Conservation (phyloP, 164 flowering plant genomes). For the Malania oleifera region DNA sequence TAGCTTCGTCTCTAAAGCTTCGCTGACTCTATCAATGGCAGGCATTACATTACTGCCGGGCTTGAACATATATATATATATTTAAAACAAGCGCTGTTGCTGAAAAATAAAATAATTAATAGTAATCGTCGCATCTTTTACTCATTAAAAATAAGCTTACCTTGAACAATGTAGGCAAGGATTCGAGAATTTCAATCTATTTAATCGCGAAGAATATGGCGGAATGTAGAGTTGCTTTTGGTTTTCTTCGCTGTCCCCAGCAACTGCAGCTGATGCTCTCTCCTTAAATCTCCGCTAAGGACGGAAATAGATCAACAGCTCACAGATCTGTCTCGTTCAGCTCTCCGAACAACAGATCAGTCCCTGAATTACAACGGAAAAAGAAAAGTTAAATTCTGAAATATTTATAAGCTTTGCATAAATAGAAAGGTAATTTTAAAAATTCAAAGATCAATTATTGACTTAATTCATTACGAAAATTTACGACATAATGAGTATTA, state of each 20-base stretch:
- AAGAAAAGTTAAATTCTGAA: too few relatives aligned
- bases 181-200: not conserved
- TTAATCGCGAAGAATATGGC: too few relatives aligned
- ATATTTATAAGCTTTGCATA: too few relatives aligned
- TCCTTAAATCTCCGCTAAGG: too few relatives aligned
- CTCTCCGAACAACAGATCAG: not conserved
- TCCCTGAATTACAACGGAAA: too few relatives aligned
- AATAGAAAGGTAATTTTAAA: too few relatives aligned
- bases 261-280: not conserved
- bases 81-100: too few relatives aligned
- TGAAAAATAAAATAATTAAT: not conserved
- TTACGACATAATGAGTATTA: too few relatives aligned
- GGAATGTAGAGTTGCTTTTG: too few relatives aligned
- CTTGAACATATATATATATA: not conserved
- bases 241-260: not conserved
- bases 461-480: too few relatives aligned
- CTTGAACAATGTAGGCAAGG: conserved; percentile 9
- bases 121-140: too few relatives aligned
- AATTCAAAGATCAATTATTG: too few relatives aligned
- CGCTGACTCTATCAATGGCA: conserved; percentile 17
- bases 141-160: not conserved
- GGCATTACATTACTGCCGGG: conserved; percentile 3
- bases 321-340: conserved; percentile 13
- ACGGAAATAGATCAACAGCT: conserved; percentile 4
- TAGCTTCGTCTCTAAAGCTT: conserved; percentile 13